Evolutionary conservation across 768 basidiomycete genomes (phyloP).

Genomic region (Suillus ampliporus): DNA sequence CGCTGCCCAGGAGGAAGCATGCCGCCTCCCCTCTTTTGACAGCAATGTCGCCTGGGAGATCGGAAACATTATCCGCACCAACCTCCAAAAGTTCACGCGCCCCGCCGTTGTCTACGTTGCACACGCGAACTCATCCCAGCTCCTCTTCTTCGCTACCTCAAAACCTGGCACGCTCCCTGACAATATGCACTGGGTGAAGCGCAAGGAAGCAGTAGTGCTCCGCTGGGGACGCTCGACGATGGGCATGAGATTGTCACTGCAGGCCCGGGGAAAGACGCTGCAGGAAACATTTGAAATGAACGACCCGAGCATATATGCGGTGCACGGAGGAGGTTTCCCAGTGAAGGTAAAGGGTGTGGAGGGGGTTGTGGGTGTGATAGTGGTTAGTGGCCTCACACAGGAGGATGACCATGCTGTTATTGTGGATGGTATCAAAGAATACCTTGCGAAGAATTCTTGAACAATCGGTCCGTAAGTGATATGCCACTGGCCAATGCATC

Average conservation of each 20-base stretch:
- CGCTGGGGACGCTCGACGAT: constrained; percentile 37
- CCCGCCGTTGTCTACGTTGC: constrained; percentile 36
- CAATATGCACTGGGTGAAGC: constrained; percentile 40
- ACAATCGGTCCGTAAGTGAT: constrained; percentile 1
- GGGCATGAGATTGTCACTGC: constrained; percentile 27
- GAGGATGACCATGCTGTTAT: constrained; percentile 39
- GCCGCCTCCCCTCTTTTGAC: constrained; percentile 34
- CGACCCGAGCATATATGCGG: constrained; percentile 35
- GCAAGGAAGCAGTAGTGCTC: constrained; percentile 38
- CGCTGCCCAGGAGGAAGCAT: constrained; percentile 30
- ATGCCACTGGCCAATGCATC: background rate
- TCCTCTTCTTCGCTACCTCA: constrained; percentile 37
- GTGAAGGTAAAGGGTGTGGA: constrained; percentile 40
- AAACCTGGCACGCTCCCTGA: constrained; percentile 35
- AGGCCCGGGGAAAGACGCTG: constrained; percentile 2
- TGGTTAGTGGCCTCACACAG: constrained; percentile 38
- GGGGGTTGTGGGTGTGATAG: constrained; percentile 40
- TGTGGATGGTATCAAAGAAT: constrained; percentile 34
- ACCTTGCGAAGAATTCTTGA: constrained; percentile 21
- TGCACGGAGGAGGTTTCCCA: constrained; percentile 41
- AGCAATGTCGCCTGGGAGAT: constrained; percentile 40
- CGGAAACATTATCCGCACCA: constrained; percentile 32
- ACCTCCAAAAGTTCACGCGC: constrained; percentile 21
- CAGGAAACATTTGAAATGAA: constrained; percentile 29
- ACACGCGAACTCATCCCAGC: constrained; percentile 34